Conservation (phyloP, 768 basidiomycete genomes). For the Mycena latifolia region DNA sequence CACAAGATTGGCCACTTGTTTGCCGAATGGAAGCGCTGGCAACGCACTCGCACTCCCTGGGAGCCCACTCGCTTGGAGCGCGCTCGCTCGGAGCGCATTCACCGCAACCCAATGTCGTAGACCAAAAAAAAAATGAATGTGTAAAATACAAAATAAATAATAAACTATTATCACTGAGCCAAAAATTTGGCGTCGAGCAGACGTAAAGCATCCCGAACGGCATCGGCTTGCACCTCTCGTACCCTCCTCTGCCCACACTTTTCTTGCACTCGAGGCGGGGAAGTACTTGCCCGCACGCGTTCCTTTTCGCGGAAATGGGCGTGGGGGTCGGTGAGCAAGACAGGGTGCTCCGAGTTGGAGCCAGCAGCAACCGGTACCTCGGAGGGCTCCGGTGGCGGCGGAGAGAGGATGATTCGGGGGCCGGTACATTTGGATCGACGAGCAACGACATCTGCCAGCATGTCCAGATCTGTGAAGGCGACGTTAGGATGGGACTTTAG, state of each 20-base stretch:
- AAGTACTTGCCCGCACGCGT: conserved; percentile 47
- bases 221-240: conserved; percentile 78
- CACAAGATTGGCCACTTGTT: conserved; percentile 46
- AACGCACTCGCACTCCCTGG: not conserved
- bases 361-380: conserved; percentile 24
- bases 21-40: conserved; percentile 27
- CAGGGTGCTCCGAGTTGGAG: conserved; percentile 47
- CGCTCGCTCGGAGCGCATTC: too few species aligned
- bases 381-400: conserved; percentile 50
- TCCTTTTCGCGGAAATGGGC: conserved; percentile 64
- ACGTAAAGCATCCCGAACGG: conserved; percentile 80
- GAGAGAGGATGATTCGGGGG: conserved; percentile 71
- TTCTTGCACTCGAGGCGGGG: conserved; percentile 69
- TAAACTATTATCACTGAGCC: conserved; percentile 21
- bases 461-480: conserved; percentile 82
- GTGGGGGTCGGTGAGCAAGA: conserved; percentile 67
- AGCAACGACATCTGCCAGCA: conserved; percentile 91
- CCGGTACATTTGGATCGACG: conserved; percentile 84
- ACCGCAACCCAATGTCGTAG: not conserved
- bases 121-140: not conserved
- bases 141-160: not conserved
- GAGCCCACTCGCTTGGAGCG: too few species aligned
- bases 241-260: conserved; percentile 73
- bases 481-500: conserved; percentile 92
- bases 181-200: conserved; percentile 74